A percentile compares a stretch with the other conserved stretches of the same genome.
Conservation (phyloP, 441 rosid genomes). For the Adansonia gregorii region DNA sequence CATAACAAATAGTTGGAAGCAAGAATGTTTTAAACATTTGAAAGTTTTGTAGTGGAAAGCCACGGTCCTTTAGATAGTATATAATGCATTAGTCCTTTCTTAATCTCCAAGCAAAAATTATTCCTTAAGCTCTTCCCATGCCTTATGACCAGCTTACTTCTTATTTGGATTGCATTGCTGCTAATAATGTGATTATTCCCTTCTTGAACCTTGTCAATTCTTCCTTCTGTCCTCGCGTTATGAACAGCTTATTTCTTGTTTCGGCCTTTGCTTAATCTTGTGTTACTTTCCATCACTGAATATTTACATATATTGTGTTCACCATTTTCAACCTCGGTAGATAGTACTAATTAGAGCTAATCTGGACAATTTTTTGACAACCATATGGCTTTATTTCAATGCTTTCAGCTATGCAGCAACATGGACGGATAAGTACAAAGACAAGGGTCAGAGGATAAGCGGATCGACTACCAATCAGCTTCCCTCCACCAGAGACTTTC, state of each 20-base stretch:
- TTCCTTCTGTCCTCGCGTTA: neutral
- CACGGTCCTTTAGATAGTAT: neutral
- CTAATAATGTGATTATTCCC: neutral
- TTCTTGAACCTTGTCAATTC: neutral
- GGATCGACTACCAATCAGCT: constrained; percentile 71
- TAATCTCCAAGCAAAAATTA: neutral
- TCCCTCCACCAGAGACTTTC: constrained; percentile 64
- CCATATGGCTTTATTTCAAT: neutral
- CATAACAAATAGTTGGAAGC: neutral
- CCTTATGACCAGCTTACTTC: neutral
- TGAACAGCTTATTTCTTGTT: neutral
- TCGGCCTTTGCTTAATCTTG: neutral
- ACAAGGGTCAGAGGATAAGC: constrained; percentile 50
- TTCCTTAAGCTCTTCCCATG: neutral
- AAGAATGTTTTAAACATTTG: neutral
- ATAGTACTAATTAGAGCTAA: neutral
- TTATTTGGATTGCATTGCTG: neutral
- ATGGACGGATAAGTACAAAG: constrained; percentile 81
- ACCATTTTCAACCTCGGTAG: neutral
- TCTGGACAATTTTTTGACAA: neutral
- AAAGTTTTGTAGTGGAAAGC: neutral
- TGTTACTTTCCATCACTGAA: neutral
- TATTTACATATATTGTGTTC: neutral
- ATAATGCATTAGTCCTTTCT: neutral
- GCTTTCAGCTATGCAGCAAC: constrained; percentile 76